phyloP scores from a whole-genome alignment of 768 basidiomycete genomes.

The Suillus alpinus region DNA sequence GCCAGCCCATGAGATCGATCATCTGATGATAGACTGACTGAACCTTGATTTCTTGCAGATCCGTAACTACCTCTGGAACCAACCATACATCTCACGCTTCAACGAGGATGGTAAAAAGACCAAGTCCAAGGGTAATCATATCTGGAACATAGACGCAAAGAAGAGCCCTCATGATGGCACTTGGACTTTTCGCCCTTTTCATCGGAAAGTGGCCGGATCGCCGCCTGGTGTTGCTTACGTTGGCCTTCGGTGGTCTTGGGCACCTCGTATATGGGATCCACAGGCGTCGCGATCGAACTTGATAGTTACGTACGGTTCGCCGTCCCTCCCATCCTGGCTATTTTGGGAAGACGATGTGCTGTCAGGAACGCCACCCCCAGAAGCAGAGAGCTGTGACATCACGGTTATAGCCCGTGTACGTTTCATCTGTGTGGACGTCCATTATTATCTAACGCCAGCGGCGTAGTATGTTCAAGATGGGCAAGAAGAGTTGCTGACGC shows the following conservation, averaged over 20 bases:
- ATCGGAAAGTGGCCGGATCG: constrained; percentile 80
- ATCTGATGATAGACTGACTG: constrained; percentile 3
- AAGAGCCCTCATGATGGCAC: constrained; percentile 61
- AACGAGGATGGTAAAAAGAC: constrained; percentile 99
- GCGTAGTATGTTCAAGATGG: constrained; percentile 69
- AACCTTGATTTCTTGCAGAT: constrained; percentile 47
- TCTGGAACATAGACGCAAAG: constrained; percentile 98
- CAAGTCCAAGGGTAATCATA: constrained; percentile 98
- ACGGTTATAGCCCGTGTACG: constrained; percentile 74
- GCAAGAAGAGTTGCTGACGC: constrained; percentile 63
- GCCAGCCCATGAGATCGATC: constrained; percentile 38
- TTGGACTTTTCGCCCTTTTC: constrained; percentile 89
- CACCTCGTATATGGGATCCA: constrained; percentile 95
- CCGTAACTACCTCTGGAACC: constrained; percentile 94
- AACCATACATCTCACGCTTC: constrained; percentile 91
- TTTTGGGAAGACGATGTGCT: constrained; percentile 83
- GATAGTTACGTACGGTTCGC: constrained; percentile 77
- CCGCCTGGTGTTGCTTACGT: constrained; percentile 82
- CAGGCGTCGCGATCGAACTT: constrained; percentile 83
- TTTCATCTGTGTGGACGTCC: constrained; percentile 10
- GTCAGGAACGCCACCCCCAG: constrained; percentile 74
- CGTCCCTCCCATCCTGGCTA: constrained; percentile 82
- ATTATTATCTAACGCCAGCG: constrained; percentile 16
- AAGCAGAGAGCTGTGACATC: constrained; percentile 73
- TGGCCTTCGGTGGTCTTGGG: constrained; percentile 83